Evolutionary conservation across 2,329 filamentous ascomycete genomes (phyloP).

Genomic region (Pezicula carpinea): DNA sequence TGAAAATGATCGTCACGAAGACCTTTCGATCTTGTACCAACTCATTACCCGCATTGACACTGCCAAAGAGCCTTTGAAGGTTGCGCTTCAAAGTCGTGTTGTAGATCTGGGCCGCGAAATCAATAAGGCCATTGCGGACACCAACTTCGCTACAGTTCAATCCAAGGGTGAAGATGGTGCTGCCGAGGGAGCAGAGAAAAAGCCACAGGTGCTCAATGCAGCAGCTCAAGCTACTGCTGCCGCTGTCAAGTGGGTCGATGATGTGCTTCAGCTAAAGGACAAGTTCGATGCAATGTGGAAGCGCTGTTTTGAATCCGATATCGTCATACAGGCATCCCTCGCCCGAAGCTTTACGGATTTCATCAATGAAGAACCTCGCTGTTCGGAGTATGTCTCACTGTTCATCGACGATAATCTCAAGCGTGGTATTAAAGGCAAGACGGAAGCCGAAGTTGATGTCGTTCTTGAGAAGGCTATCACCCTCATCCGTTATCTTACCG

Average conservation of each 20-base stretch:
- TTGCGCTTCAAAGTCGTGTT: slow-evolving; percentile 68
- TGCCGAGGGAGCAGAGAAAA: slow-evolving; percentile 45
- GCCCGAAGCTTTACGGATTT: slow-evolving; percentile 88
- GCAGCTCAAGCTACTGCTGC: slow-evolving; percentile 78
- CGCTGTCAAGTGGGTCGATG: slow-evolving; percentile 92
- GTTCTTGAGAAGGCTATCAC: slow-evolving; percentile 87
- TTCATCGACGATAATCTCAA: slow-evolving; percentile 98
- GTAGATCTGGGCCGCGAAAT: slow-evolving; percentile 78
- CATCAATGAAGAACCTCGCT: slow-evolving; percentile 83
- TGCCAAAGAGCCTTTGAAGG: slow-evolving; percentile 65
- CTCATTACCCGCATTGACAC: slow-evolving; percentile 74
- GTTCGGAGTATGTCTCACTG: slow-evolving; percentile 88
- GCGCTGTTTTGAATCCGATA: slow-evolving; percentile 68
- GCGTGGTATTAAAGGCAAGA: slow-evolving; percentile 88
- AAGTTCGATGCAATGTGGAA: slow-evolving; percentile 82
- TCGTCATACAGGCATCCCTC: slow-evolving; percentile 73
- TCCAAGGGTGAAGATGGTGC: slow-evolving; percentile 44
- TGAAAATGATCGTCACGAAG: slow-evolving; percentile 76
- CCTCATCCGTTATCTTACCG: slow-evolving; percentile 79
- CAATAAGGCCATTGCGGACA: slow-evolving; percentile 61
- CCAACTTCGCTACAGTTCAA: slow-evolving; percentile 39
- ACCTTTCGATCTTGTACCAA: slow-evolving; percentile 75
- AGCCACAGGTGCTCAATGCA: slow-evolving; percentile 45
- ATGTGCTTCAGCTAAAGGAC: slow-evolving; percentile 78
- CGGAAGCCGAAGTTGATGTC: slow-evolving; percentile 77